A percentile compares a stretch with the other conserved stretches of the same genome.
Conservation (phyloP, 2,329 filamentous ascomycete species). For the Stagonosporopsis tanaceti region DNA sequence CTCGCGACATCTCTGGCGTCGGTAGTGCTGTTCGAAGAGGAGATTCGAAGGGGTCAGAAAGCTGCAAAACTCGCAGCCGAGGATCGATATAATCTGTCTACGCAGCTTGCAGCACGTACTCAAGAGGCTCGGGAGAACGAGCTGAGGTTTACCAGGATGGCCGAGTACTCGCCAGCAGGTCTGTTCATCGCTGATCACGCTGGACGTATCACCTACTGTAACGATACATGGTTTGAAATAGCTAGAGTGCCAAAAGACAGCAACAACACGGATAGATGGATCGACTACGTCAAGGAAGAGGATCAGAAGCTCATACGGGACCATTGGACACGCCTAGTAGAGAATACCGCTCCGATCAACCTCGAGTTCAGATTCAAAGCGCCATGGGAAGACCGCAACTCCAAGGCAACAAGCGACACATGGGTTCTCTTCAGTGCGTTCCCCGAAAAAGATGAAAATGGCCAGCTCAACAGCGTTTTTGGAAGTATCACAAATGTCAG, state of each 20-base stretch:
- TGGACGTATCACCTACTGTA: conserved; percentile 79
- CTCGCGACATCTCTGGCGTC: conserved; percentile 82
- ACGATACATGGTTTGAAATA: conserved; percentile 77
- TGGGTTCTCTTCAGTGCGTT: conserved; percentile 82
- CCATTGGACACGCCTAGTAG: conserved; percentile 69
- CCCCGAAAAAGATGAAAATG: conserved; percentile 71
- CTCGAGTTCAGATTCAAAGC: conserved; percentile 80
- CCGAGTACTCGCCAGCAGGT: conserved; percentile 82
- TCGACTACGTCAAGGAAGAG: conserved; percentile 73
- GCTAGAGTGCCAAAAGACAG: conserved; percentile 69
- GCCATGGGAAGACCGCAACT: conserved; percentile 67
- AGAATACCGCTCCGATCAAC: conserved; percentile 69
- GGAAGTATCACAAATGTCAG: conserved; percentile 87
- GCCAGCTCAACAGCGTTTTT: conserved; percentile 76
- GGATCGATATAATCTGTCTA: conserved; percentile 78
- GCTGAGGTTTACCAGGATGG: conserved; percentile 83
- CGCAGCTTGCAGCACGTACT: conserved; percentile 72
- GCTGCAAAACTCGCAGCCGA: conserved; percentile 77
- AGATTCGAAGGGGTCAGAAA: conserved; percentile 76
- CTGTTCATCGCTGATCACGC: conserved; percentile 81
- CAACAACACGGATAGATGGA: conserved; percentile 71
- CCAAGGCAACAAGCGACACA: conserved; percentile 66
- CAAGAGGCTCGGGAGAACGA: conserved; percentile 69
- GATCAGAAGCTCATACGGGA: conserved; percentile 67
- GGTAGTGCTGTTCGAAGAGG: conserved; percentile 83